Percentiles rank a stretch among this genome's conserved stretches.
Evolutionary conservation across 768 basidiomycete genomes (phyloP).

Genomic region (Obba rivulosa): DNA sequence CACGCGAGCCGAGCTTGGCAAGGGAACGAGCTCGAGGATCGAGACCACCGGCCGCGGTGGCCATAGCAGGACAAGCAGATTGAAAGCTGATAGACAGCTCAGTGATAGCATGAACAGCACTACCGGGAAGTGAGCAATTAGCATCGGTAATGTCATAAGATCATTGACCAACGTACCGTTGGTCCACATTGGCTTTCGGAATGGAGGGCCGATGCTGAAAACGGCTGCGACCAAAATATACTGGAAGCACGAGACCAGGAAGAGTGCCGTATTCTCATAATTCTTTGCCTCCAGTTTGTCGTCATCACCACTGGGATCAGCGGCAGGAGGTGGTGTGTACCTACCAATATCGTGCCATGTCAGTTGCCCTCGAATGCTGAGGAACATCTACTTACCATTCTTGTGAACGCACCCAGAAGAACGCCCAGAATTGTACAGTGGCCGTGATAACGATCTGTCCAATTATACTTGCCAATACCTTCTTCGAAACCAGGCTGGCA

Average conservation of each 20-base stretch:
- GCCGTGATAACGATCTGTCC: constrained; percentile 90
- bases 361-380: not conserved
- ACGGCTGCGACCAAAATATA: constrained; percentile 96
- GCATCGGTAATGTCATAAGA: not conserved
- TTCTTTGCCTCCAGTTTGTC: constrained; percentile 80
- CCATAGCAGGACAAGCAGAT: constrained; percentile 67
- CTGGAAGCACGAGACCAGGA: constrained; percentile 96
- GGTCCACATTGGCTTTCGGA: constrained; percentile 91
- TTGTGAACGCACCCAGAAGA: constrained; percentile 82
- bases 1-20: constrained; percentile 64
- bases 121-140: constrained; percentile 25
- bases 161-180: constrained; percentile 53
- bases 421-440: constrained; percentile 79
- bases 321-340: constrained; percentile 67
- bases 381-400: constrained; percentile 55
- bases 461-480: constrained; percentile 88
- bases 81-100: constrained; percentile 62
- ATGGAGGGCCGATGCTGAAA: constrained; percentile 97
- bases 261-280: constrained; percentile 89
- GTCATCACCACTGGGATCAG: constrained; percentile 39
- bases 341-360: constrained; percentile 32
- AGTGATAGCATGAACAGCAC: constrained; percentile 82
- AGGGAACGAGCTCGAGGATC: constrained; percentile 70
- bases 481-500: constrained; percentile 91
- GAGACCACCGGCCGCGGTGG: constrained; percentile 56